Evolutionary conservation across 202 grass and related monocot genomes (phyloP).

Genomic region (Hordeum pubiflorum): DNA sequence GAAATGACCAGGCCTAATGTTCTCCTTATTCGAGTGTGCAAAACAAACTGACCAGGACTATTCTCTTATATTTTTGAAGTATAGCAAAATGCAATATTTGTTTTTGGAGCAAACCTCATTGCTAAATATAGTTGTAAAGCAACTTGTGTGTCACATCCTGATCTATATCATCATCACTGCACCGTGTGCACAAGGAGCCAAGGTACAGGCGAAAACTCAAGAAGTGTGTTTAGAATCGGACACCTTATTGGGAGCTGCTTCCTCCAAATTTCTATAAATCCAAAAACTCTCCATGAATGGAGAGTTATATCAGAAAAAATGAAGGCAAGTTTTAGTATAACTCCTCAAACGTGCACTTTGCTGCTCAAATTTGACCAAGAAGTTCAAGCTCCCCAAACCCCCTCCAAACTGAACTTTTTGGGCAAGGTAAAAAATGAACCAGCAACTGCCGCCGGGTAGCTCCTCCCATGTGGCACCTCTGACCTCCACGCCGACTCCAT

Average conservation of each 20-base stretch:
- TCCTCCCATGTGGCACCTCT: too few relatives aligned
- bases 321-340: too few relatives aligned
- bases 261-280: neutral
- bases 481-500: neutral
- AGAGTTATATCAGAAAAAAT: too few relatives aligned
- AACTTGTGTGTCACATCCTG: neutral
- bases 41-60: neutral
- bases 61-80: neutral
- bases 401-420: too few relatives aligned
- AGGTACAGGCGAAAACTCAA: neutral
- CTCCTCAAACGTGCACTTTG: too few relatives aligned
- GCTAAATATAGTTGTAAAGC: neutral
- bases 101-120: neutral
- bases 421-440: too few relatives aligned
- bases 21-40: neutral
- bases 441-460: too few relatives aligned
- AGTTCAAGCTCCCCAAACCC: too few relatives aligned
- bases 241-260: neutral
- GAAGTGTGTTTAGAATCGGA: neutral
- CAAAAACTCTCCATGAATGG: too few relatives aligned
- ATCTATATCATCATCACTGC: slow-evolving; percentile 4
- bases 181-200: neutral
- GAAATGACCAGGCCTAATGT: neutral
- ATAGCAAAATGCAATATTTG: neutral
- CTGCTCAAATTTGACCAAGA: too few relatives aligned